Percentiles rank a stretch among this genome's conserved stretches.
phyloP scores from a whole-genome alignment of 177 flowering plant species.

The Vitis hybrid region DNA sequence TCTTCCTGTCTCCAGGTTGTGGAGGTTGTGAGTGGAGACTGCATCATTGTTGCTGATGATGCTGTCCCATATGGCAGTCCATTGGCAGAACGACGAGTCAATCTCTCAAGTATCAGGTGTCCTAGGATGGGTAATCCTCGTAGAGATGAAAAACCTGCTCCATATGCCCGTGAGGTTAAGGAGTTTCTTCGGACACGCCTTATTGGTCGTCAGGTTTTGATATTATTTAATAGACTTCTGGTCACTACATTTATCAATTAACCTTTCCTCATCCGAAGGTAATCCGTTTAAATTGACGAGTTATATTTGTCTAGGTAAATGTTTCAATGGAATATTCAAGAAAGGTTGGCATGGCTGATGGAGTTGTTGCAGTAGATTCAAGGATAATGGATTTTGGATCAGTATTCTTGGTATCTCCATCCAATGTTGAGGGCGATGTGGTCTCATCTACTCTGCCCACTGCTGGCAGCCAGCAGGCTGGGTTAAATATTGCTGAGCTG shows the following conservation, averaged over 20 bases:
- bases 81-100: conserved; percentile 82
- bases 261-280: background rate
- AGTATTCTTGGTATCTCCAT: conserved; percentile 61
- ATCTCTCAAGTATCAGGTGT: conserved; percentile 88
- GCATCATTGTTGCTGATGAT: conserved; percentile 91
- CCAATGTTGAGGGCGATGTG: conserved; percentile 62
- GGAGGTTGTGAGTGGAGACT: conserved; percentile 98
- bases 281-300: background rate
- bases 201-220: conserved; percentile 72
- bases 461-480: conserved; percentile 45
- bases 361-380: conserved; percentile 47
- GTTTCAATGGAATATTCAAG: conserved; percentile 97
- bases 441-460: conserved; percentile 38
- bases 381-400: conserved; percentile 97
- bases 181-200: conserved; percentile 83
- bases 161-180: conserved; percentile 91
- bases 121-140: conserved; percentile 93
- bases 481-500: conserved; percentile 76
- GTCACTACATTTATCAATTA: background rate
- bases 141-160: conserved; percentile 74
- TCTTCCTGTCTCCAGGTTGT: conserved; percentile 62
- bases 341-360: conserved; percentile 67
- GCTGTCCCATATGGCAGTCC: conserved; percentile 84
- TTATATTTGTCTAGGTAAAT: conserved; percentile 55
- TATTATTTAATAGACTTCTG: background rate